Conservation (phyloP, 2,329 filamentous ascomycete genomes). For the Colletotrichum sp. region DNA sequence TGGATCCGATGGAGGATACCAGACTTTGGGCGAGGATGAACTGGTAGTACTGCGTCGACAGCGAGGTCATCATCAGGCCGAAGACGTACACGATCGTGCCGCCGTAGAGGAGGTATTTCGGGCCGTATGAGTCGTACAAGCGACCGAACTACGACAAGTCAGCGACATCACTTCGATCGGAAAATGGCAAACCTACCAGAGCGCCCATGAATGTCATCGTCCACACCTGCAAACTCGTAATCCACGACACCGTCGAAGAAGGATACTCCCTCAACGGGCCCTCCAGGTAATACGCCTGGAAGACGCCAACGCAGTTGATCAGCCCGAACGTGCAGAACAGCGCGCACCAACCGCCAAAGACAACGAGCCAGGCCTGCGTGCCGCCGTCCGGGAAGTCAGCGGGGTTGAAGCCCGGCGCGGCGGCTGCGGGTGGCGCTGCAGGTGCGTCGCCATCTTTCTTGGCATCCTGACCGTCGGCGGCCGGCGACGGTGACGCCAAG, state of each 20-base stretch:
- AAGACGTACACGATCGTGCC: slow-evolving; percentile 65
- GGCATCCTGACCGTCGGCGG: not conserved
- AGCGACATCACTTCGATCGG: not conserved
- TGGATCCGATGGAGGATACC: slow-evolving; percentile 44
- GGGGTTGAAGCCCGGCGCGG: slow-evolving; percentile 36
- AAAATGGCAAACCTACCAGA: slow-evolving; percentile 40
- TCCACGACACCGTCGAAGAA: slow-evolving; percentile 63
- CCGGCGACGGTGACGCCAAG: not conserved
- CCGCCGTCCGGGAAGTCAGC: slow-evolving; percentile 67
- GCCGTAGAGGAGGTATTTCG: slow-evolving; percentile 57
- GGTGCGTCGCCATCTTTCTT: slow-evolving; percentile 20
- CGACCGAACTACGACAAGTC: slow-evolving; percentile 51
- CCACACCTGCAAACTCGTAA: slow-evolving; percentile 59
- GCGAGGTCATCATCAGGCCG: slow-evolving; percentile 68
- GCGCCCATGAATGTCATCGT: slow-evolving; percentile 54
- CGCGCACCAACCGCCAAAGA: slow-evolving; percentile 50
- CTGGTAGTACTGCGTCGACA: slow-evolving; percentile 50
- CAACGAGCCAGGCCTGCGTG: slow-evolving; percentile 60
- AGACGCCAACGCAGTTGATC: slow-evolving; percentile 55
- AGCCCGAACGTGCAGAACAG: slow-evolving; percentile 51
- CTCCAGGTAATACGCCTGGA: slow-evolving; percentile 62
- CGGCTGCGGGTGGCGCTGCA: slow-evolving; percentile 8
- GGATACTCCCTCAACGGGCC: slow-evolving; percentile 52
- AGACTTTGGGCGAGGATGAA: slow-evolving; percentile 48
- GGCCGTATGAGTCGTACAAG: slow-evolving; percentile 69